Base-by-base conservation (phyloP, 1,139 yeast genomes). In the Saccharomyces hybrid region DNA sequence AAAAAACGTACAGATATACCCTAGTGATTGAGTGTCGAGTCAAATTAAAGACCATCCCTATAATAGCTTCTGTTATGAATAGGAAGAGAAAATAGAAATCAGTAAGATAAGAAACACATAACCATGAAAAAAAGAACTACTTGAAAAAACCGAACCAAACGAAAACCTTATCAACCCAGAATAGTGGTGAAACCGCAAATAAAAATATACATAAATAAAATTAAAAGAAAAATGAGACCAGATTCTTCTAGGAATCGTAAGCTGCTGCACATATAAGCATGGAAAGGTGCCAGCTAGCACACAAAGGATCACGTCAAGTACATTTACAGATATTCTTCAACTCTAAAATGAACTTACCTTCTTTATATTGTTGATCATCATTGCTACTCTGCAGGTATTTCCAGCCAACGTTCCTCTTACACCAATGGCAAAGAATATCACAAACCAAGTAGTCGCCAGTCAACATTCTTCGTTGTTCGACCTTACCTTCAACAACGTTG, bases 371-470 rank as follows among this genome's bases (percentile, higher is more conserved):
- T 62, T 74, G 78, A 50, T 66, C 65, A 48, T 61, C 60, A 26
- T 65, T 63, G 31, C 70, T 71, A 53, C 75, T 69, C 53, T 67
- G 65, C 50, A 74, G 59, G 56, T 76, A 76, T 57, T 73, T 73
- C 80, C 80, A 76, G 6, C 80, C 80, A 11, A 76, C 69, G 25
- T 70, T 56, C 25, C 64, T 66, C 50, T 69, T 67, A 59, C 80
- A 76, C 62, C 75, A 75, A 56, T 72, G 77, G 59, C 80, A 76
- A 52, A 61, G 59, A 47, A 75, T 70, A 58, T 75, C 76, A 53
- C 76, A 69, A 4, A 76, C 78, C 1, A 71, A 59, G 56, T 75
- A 76, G 23, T 66, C 63, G 1, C 80, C 80, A 3, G 78, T 74
- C 7, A 73, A 67, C 80, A 76, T 76, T 32, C 68, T 67, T 14